Conservation (phyloP, 106 monocot species). For the Platanthera guangdongensis region DNA sequence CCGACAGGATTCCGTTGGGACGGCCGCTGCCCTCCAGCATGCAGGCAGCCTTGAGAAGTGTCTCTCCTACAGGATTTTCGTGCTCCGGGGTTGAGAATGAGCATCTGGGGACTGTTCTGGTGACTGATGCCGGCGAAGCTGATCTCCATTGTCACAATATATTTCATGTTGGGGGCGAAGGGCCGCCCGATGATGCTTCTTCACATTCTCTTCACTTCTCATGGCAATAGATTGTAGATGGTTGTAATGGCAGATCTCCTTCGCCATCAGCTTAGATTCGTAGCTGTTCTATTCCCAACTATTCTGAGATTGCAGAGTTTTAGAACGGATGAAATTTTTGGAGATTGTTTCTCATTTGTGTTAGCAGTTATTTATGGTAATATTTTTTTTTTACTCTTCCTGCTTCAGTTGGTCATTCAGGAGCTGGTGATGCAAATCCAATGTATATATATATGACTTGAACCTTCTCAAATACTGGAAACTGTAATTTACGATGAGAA, state of each 20-base stretch:
- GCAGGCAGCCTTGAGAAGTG: conserved; percentile 17
- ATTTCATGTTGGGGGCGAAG: conserved; percentile 38
- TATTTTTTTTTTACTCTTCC: background rate
- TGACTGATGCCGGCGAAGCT: conserved; percentile 23
- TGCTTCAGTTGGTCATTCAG: background rate
- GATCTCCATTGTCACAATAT: conserved; percentile 29
- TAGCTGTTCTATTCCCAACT: background rate
- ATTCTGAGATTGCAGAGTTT: background rate
- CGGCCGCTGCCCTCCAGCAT: conserved; percentile 32
- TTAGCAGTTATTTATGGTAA: background rate
- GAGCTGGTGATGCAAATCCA: background rate
- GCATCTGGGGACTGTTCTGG: conserved; percentile 22
- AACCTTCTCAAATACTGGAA: too few species aligned
- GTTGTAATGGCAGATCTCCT: background rate
- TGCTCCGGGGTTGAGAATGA: conserved; percentile 36
- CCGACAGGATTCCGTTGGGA: conserved; percentile 37
- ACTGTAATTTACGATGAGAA: too few species aligned
- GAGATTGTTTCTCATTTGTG: background rate
- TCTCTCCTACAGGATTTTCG: conserved; percentile 41
- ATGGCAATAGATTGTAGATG: conserved; percentile 34
- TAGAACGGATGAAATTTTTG: background rate
- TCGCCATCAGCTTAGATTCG: background rate
- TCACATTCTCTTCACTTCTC: conserved; percentile 45
- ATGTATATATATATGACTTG: background rate
- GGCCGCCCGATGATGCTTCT: conserved; percentile 21